These are phyloP conservation scores for Cladophialophora immunda DNA, from an alignment of 2,329 filamentous ascomycete species.

Conservation along the genomic window DNA sequence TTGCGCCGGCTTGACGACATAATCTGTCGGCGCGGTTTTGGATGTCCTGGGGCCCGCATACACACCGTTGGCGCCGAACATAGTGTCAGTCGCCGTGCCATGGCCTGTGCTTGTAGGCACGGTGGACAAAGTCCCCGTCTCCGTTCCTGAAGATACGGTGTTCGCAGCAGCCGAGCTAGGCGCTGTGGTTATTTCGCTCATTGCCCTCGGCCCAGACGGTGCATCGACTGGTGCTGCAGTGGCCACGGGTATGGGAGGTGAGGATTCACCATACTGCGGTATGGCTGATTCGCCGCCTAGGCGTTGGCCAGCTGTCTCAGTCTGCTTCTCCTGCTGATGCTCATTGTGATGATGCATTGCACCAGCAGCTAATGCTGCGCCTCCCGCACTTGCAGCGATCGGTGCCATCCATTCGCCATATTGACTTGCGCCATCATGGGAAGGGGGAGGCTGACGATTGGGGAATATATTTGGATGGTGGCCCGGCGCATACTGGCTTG, in stretches of 20 bases:
- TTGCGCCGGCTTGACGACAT: constrained; percentile 29
- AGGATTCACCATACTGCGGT: constrained; percentile 35
- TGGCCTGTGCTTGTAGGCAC: constrained; percentile 37
- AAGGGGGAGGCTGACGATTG: constrained; percentile 27
- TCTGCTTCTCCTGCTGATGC: constrained; percentile 26
- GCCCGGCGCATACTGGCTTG: constrained; percentile 30
- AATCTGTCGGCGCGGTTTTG: constrained; percentile 31
- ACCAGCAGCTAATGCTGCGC: constrained; percentile 31
- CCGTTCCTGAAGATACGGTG: constrained; percentile 33
- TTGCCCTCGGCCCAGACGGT: constrained; percentile 34
- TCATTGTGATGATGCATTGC: constrained; percentile 35
- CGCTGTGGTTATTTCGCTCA: constrained; percentile 37
- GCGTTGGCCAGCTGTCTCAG: constrained; percentile 23
- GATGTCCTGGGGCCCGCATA: constrained; percentile 24
- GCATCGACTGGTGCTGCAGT: constrained; percentile 36
- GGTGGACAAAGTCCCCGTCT: constrained; percentile 36
- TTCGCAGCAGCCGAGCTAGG: constrained; percentile 33
- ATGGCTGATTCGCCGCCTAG: constrained; percentile 29
- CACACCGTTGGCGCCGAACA: constrained; percentile 33
- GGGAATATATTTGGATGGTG: constrained; percentile 35
- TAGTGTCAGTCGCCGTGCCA: constrained; percentile 14
- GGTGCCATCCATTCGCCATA: constrained; percentile 65
- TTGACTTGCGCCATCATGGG: constrained; percentile 46
- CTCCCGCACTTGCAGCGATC: constrained; percentile 47
- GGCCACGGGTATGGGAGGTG: constrained; percentile 33